Percentiles rank a stretch among this genome's conserved stretches.
Conservation (phyloP, 2,329 filamentous ascomycete genomes). For the Sarocladiaceae sp. region DNA sequence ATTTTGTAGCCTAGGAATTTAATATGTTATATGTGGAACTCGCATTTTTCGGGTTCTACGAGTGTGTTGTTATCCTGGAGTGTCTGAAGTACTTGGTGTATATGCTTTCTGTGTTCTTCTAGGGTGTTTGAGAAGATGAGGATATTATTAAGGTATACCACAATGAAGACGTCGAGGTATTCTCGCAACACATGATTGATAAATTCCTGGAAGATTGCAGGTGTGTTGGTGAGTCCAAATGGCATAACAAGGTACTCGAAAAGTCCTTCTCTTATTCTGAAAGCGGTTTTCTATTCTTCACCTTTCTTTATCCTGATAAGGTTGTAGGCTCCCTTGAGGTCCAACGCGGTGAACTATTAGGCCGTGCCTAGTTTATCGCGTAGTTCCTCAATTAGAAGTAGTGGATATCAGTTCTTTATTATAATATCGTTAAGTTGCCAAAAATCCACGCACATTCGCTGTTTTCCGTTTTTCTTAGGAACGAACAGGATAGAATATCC, state of each 20-base stretch:
- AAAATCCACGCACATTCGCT: slow-evolving; percentile 21
- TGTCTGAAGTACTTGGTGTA: too few species aligned
- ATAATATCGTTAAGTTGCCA: slow-evolving; percentile 19
- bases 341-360: slow-evolving; percentile 12
- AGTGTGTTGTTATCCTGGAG: too few species aligned
- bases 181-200: slow-evolving; percentile 3
- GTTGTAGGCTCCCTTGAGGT: slow-evolving; percentile 22
- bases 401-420: slow-evolving; percentile 18
- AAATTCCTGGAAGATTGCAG: slow-evolving; percentile 13
- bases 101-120: too few species aligned
- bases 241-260: slow-evolving; percentile 28
- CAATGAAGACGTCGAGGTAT: slow-evolving; percentile 3
- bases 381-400: slow-evolving; percentile 20
- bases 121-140: too few species aligned
- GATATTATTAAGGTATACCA: slow-evolving; percentile 10
- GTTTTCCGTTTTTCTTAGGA: slow-evolving; percentile 16
- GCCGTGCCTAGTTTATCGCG: slow-evolving; percentile 15
- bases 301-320: slow-evolving; percentile 23
- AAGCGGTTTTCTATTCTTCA: slow-evolving; percentile 28
- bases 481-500: slow-evolving; percentile 15
- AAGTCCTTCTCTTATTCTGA: slow-evolving; percentile 22
- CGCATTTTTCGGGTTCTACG: too few species aligned
- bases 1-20: too few species aligned
- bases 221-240: slow-evolving; percentile 19
- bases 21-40: too few species aligned